Percentiles rank a stretch among this genome's conserved stretches.
These are phyloP conservation scores for Citrus maxima DNA, from an alignment of 345 rosid species.

Conservation along the genomic window DNA sequence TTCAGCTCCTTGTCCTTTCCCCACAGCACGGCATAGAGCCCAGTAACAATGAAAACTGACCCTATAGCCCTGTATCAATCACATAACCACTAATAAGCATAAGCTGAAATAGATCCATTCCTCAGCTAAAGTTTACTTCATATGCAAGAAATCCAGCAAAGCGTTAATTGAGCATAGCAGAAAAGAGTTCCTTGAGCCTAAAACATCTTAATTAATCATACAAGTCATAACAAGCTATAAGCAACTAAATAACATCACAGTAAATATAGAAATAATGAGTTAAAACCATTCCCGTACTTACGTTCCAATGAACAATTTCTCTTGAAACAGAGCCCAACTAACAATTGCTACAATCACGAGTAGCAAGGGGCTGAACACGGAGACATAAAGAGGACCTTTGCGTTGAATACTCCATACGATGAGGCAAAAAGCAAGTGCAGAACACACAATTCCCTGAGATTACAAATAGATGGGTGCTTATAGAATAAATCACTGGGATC, in stretches of 20 bases:
- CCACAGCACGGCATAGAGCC: conserved; percentile 82
- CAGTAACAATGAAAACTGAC: conserved; percentile 62
- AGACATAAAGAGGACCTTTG: conserved; percentile 86
- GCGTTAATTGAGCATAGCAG: neutral
- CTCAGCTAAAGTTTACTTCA: neutral
- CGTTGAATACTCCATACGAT: conserved; percentile 66
- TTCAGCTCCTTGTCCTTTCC: conserved; percentile 71
- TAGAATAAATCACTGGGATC: neutral
- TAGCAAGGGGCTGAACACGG: conserved; percentile 80
- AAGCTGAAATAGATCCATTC: neutral
- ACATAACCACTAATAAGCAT: neutral
- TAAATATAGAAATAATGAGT: too few relatives aligned
- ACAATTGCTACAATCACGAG: conserved; percentile 67
- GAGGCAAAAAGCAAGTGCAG: conserved; percentile 65
- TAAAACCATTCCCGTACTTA: conserved; percentile 25
- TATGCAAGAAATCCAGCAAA: neutral
- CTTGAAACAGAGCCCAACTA: conserved; percentile 80
- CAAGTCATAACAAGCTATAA: too few relatives aligned
- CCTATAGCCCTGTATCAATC: conserved; percentile 51
- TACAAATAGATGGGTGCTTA: neutral
- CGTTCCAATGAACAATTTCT: conserved; percentile 81
- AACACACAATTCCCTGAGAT: conserved; percentile 69
- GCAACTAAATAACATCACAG: too few relatives aligned
- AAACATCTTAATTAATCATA: too few relatives aligned
- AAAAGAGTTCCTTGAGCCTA: too few relatives aligned